A percentile compares a stretch with the other conserved stretches of the same genome.
phyloP scores from a whole-genome alignment of 495 filamentous ascomycete species.

The Daldinia decipiens region DNA sequence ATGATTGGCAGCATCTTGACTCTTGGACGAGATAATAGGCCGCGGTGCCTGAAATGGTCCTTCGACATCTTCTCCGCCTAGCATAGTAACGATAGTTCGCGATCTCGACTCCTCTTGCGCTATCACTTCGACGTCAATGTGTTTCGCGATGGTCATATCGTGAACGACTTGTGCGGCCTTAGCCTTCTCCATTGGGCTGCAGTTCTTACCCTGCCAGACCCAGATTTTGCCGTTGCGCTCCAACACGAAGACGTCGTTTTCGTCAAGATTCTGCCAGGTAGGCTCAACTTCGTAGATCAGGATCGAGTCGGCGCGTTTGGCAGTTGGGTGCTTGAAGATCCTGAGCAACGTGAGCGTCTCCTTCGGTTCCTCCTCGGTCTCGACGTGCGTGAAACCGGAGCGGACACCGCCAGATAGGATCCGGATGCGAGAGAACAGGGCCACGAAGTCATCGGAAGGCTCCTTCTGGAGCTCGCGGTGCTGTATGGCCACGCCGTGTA shows the following conservation, averaged over 20 bases:
- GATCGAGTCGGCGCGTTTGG: slow-evolving; percentile 55
- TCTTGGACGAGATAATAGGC: slow-evolving; percentile 49
- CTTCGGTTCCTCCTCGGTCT: slow-evolving; percentile 52
- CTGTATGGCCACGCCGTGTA: slow-evolving; percentile 67
- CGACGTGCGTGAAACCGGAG: slow-evolving; percentile 69
- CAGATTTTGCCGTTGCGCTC: slow-evolving; percentile 69
- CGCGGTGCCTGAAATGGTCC: slow-evolving; percentile 51
- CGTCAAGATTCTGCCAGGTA: slow-evolving; percentile 67
- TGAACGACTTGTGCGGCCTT: slow-evolving; percentile 71
- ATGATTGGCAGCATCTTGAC: slow-evolving; percentile 7
- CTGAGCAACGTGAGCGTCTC: slow-evolving; percentile 63
- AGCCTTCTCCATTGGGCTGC: slow-evolving; percentile 71
- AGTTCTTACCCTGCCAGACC: slow-evolving; percentile 72
- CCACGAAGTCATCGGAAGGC: slow-evolving; percentile 66
- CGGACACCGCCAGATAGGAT: slow-evolving; percentile 67
- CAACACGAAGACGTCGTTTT: slow-evolving; percentile 69
- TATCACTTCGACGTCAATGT: slow-evolving; percentile 69
- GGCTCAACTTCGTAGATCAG: slow-evolving; percentile 72
- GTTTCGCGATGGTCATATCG: slow-evolving; percentile 69
- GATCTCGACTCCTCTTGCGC: slow-evolving; percentile 66
- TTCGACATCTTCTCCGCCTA: slow-evolving; percentile 60
- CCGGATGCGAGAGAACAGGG: slow-evolving; percentile 64
- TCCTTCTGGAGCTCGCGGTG: slow-evolving; percentile 67
- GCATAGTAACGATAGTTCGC: slow-evolving; percentile 60
- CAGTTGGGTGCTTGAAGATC: slow-evolving; percentile 64